Base-by-base conservation (phyloP, 768 basidiomycete genomes). In the Galerina sulciceps region DNA sequence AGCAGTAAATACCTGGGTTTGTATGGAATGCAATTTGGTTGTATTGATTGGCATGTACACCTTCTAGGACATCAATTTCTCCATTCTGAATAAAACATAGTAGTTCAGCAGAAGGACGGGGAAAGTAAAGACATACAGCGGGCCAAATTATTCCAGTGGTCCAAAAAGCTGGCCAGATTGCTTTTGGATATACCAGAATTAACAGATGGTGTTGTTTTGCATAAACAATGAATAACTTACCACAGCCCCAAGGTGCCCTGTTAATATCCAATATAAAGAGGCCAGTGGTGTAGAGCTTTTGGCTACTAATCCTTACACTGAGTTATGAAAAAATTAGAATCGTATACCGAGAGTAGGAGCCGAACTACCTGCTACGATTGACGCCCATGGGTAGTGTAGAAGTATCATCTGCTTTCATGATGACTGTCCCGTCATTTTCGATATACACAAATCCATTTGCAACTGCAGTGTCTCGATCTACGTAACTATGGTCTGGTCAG, bases 191-290 rank as follows among this genome's bases (percentile, higher is more conserved):
- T 34, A 23, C 38, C 13, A 37, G 18, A 15, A 22, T n/a, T 31
- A 31, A 31, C 26, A 2, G 8, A 31, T 31, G 8, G 40, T 40
- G 37, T 22, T 10, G n/a, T 6, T 35, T n/a, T 14, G 20, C 15
- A 9, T 13, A 35, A 26, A 40, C 14, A 17, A 51, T 23, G 5
- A 1, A 35, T 18, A 50, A 73, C 84, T 61, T 75, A 86, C 93
- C 93, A 74, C 94, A 97, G 53, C 94, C 94, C 85, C 89, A 93
- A 1, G 94, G 94, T 20, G 94, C 93, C 71, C 82, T 87, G 58
- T 87, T 86, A 18, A 93, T 79, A 69, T 97, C 94, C 36, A 96
- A 80, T 60, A 97, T 83, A 67, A 96, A 93, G n/a, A 97, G 77
- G 18, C 94, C 94, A 11, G 88, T 86, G 61, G 85, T 89, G 68